These are phyloP conservation scores for Sclerotinia nivalis DNA, from an alignment of 2,329 filamentous ascomycete genomes.

Conservation along the genomic window DNA sequence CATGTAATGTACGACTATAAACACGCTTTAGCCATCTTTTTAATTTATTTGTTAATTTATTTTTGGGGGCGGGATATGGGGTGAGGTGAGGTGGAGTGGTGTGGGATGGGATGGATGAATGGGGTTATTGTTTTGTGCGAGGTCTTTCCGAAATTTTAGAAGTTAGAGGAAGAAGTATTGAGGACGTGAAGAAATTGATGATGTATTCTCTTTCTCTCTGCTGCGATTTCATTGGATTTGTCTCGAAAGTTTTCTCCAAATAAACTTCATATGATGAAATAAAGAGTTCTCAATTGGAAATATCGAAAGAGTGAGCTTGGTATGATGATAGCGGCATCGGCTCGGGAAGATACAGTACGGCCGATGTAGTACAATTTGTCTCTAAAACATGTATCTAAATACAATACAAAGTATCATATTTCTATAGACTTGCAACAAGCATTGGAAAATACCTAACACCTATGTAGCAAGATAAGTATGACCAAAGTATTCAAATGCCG, in stretches of 20 bases:
- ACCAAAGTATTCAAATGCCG: background rate
- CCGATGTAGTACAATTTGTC: slow-evolving; percentile 12
- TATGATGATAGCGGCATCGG: slow-evolving; percentile 10
- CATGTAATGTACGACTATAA: background rate
- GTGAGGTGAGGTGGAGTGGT: background rate
- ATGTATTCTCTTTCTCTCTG: background rate
- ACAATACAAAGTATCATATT: background rate
- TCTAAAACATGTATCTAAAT: background rate
- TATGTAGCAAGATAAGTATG: background rate
- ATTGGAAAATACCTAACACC: background rate
- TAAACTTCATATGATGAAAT: too few relatives aligned
- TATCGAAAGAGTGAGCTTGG: background rate
- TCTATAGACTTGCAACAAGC: background rate
- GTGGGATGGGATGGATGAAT: background rate
- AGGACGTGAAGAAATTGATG: background rate
- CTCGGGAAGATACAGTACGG: slow-evolving; percentile 19
- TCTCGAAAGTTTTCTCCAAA: background rate
- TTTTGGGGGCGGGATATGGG: background rate
- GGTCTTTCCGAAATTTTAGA: background rate
- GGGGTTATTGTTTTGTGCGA: background rate
- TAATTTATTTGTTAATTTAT: background rate
- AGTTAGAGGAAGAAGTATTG: background rate
- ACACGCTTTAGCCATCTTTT: slow-evolving; percentile 23
- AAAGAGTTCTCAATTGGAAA: too few relatives aligned
- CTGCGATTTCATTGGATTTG: background rate